phyloP scores from a whole-genome alignment of 352 stramenopile genomes.

The Phytophthora hibernalis region DNA sequence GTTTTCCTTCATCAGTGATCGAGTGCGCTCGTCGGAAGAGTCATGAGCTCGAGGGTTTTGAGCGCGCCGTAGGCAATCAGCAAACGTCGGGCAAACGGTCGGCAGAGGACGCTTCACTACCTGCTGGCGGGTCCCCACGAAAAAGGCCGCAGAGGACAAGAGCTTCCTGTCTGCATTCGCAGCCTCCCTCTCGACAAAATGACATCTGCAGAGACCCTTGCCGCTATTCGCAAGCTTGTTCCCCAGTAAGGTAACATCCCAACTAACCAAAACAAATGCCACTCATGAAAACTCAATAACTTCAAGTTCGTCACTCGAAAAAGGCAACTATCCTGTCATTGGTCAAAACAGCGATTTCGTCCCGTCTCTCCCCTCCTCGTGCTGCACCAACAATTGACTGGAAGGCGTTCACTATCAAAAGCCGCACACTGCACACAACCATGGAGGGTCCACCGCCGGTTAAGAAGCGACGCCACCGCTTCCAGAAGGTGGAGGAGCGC shows the following conservation, averaged over 20 bases:
- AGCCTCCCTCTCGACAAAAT: constrained; percentile 75
- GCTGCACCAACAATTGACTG: constrained; percentile 31
- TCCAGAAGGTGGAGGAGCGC: constrained; percentile 85
- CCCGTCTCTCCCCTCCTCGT: neutral
- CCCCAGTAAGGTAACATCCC: constrained; percentile 22
- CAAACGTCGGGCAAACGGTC: constrained; percentile 26
- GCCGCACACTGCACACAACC: constrained; percentile 2
- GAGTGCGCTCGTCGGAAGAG: constrained; percentile 94
- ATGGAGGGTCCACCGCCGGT: constrained; percentile 41
- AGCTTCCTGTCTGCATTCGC: constrained; percentile 65
- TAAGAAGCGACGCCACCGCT: constrained; percentile 85
- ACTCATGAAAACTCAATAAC: too few relatives aligned
- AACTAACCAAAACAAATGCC: too few relatives aligned
- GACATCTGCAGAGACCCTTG: constrained; percentile 48
- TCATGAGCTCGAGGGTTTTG: constrained; percentile 92
- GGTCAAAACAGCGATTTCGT: neutral
- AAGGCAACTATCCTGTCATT: neutral
- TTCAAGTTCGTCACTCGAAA: constrained; percentile 3
- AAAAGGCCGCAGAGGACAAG: constrained; percentile 46
- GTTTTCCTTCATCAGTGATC: constrained; percentile 95
- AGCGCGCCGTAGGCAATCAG: constrained; percentile 46
- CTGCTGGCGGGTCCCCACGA: constrained; percentile 29
- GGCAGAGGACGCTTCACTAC: constrained; percentile 17
- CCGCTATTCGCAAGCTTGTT: constrained; percentile 39
- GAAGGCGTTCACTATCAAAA: constrained; percentile 21